Evolutionary conservation across 2,329 filamentous ascomycete species (phyloP), one percentile per base, ranked within the genome.

Genomic region (Cercospora zeae-maydis): DNA sequence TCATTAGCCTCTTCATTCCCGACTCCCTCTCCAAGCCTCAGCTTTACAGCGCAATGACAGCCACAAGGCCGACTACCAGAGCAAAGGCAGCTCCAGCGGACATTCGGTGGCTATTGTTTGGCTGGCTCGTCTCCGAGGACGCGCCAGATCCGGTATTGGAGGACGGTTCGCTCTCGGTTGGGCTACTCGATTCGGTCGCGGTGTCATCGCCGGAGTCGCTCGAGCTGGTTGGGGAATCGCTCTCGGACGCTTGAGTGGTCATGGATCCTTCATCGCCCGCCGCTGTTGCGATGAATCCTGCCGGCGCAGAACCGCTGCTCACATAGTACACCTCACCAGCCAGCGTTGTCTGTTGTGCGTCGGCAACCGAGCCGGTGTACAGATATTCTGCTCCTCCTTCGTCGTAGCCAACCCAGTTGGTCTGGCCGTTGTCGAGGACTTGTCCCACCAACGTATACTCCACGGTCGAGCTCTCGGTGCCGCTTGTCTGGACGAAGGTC

Each of bases 351-450:
- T 54, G 37, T 16, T 37, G 30, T 27, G 56, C 64, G n/a, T 49
- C 45, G 5, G 47, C 30, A 2, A 56, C 62, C 4, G 56, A 60
- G 24, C 36, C 52, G n/a, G 61, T 45, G 11, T 61, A 45, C n/a
- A 65, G 39, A 24, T 65, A 65, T 39, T 59, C 27, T n/a, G 60
- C 63, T 5, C 74, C 66, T 37, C 74, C 75, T 36, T 75, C 72
- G 27, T 69, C 67, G 58, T 76, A 73, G 1, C 68, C 65, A 24
- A 75, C 74, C 42, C 74, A 72, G 34, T 77, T 74, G 30, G 83
- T 72, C 9, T 74, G 68, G 31, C 82, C 82, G 66, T 86, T 78
- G 53, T 82, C 75, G 61, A 85, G 76, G 14, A 89, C 79, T 65
- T 83, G 78, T 19, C 60, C 63, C 49, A 61, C 56, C 21, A 65